Evolutionary conservation across 75 land plant genomes (phyloP).

Genomic region (Cunninghamia lanceolata): DNA sequence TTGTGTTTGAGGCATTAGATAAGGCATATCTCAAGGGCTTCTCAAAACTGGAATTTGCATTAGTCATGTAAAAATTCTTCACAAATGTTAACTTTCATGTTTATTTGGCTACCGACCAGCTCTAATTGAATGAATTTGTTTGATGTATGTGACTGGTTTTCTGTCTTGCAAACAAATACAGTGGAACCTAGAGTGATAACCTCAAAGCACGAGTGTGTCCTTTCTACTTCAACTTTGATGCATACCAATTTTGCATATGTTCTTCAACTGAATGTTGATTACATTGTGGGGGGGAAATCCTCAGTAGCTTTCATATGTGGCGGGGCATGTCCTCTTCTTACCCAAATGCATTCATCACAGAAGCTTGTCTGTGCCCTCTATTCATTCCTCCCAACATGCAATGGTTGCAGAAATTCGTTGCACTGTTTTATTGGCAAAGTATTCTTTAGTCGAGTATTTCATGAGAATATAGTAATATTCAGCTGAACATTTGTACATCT

Average conservation of each 20-base stretch:
- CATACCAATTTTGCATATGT: not conserved
- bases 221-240: not conserved
- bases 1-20: not conserved
- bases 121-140: not conserved
- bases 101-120: not conserved
- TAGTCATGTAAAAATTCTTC: not conserved
- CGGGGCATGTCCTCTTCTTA: no score
- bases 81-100: not conserved
- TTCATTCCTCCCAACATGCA: no score
- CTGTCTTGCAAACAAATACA: not conserved
- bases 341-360: no score
- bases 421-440: no score
- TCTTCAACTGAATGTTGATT: not conserved
- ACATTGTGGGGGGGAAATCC: not conserved
- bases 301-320: no score
- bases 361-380: no score
- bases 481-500: no score
- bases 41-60: not conserved
- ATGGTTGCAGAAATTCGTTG: no score
- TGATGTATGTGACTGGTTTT: not conserved
- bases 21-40: not conserved
- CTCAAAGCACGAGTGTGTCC: not conserved
- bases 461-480: no score
- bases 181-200: not conserved
- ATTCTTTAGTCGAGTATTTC: no score